Evolutionary conservation across 768 basidiomycete species (phyloP), one percentile per base, ranked within the genome.

Genomic region (Rhizopogon vulgaris): DNA sequence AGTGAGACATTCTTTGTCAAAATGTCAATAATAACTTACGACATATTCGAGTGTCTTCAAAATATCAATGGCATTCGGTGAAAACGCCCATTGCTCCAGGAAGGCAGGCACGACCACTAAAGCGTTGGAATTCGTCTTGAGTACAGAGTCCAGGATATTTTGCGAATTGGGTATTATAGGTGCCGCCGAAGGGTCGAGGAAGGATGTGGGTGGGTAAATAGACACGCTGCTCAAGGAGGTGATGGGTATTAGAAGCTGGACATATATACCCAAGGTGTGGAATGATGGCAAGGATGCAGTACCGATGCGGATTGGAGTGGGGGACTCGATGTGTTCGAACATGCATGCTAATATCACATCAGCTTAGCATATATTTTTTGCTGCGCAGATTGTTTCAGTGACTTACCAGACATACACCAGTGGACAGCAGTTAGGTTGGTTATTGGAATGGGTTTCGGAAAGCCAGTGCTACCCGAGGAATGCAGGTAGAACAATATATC

Each of bases 381-480:
- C 22, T n/a, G 14, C 22, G 8, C 28, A 28, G 28, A 7, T 28
- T 8, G 28, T 28, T 28, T 28, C 18, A 6, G 6, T 2, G 6
- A 62, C 68, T 57, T 55, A 78, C 75, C 62, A 25, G 65, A 59
- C 14, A 56, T 52, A 12, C 64, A 66, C 67, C 71, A 73, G 32
- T 73, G 65, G 3, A 64, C 28, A 6, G 66, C 41, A 11, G 57
- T 63, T 11, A 58, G 53, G 38, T 70, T 63, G 0, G 65, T 70
- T 32, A 72, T 64, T 2, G 66, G 60, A 41, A 79, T 71, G 9
- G 72, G 57, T 50, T 75, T 78, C 0, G 77, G 76, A 42, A 74
- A 67, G 2, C 76, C 75, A 0, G 77, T 76, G 45, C 75, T 77
- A 12, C 77, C 77, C 4, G 78, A 79, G 0, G 78, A 79, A 53